Evolutionary conservation across 192 early-diverging fungal genomes (phyloP), one percentile per base, ranked within the genome.

Genomic region (Backusella tuberculispora): DNA sequence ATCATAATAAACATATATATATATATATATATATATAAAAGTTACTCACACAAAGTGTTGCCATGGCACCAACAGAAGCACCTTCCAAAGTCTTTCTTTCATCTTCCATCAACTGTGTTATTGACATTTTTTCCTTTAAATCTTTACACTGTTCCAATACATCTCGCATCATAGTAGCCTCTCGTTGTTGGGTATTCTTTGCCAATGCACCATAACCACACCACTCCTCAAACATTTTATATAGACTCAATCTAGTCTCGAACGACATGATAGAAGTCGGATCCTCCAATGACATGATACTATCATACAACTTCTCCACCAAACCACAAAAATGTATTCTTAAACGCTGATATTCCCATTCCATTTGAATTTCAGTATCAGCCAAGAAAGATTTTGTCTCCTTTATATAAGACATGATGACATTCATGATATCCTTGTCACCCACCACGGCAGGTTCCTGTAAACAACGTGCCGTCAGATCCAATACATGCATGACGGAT

Each of bases 191-290:
- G 19, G 88, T 85, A 13, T 74, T 44, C 0, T 81, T 84, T 0
- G 88, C 80, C 53, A 85, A 84, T 29, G 82, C 79, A 3, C 97
- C 96, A 76, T 94, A 88, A 8, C 97, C 92, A 81, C 95, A 95
- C 98, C 98, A 99, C 24, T 91, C 86, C 80, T 97, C 95, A 85
- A 97, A 93, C 60, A 97, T 82, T 68, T 86, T 84, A 82, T 96
- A 99, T 42, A 97, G 70, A 2, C 84, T 85, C 15, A 88, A 79
- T 45, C 98, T 87, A 0, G 90, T 86, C 67, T 96, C 93, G 81
- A 93, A 93, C 0, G 95, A 86, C 72, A 99, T 91, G 74, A 87
- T 85, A 0, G 75, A 72, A 6, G 74, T 66, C 29, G 83, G 74
- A 71, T 76, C 76, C 38, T 85, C 78, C 41, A 86, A 50, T 5